phyloP scores from a whole-genome alignment of 1,139 yeast genomes.

The Meyerozyma athensensis region DNA sequence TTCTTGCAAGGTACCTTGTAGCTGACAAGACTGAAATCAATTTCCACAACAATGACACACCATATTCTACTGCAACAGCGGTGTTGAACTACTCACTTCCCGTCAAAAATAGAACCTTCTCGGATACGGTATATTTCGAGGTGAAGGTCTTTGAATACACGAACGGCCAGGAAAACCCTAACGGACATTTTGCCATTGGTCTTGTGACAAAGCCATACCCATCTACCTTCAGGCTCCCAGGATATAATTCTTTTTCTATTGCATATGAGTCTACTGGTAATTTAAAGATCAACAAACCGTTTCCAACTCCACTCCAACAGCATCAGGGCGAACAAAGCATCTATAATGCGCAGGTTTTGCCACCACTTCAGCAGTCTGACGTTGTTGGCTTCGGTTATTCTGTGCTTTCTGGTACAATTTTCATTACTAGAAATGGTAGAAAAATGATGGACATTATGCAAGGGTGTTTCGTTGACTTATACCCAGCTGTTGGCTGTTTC shows the following conservation, averaged over 20 bases:
- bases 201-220: slow-evolving; percentile 89
- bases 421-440: slow-evolving; percentile 88
- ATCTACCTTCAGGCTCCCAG: slow-evolving; percentile 73
- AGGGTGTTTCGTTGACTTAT: slow-evolving; percentile 74
- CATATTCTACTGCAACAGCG: slow-evolving; percentile 44
- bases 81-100: slow-evolving; percentile 64
- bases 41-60: slow-evolving; percentile 40
- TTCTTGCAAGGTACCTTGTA: slow-evolving; percentile 38
- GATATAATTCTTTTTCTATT: slow-evolving; percentile 73
- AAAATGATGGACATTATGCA: slow-evolving; percentile 78
- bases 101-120: slow-evolving; percentile 44
- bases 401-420: slow-evolving; percentile 73
- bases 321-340: slow-evolving; percentile 44
- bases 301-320: slow-evolving; percentile 46
- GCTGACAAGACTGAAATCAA: slow-evolving; percentile 62
- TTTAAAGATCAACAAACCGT: slow-evolving; percentile 75
- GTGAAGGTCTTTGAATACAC: slow-evolving; percentile 54
- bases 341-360: slow-evolving; percentile 65
- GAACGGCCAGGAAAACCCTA: slow-evolving; percentile 25
- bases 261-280: slow-evolving; percentile 87
- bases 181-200: slow-evolving; percentile 67
- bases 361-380: slow-evolving; percentile 77
- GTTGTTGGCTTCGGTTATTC: slow-evolving; percentile 90
- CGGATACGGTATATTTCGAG: slow-evolving; percentile 68
- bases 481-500: slow-evolving; percentile 85